phyloP scores from a whole-genome alignment of 805 yeast species.

The Starmera amethionina region DNA sequence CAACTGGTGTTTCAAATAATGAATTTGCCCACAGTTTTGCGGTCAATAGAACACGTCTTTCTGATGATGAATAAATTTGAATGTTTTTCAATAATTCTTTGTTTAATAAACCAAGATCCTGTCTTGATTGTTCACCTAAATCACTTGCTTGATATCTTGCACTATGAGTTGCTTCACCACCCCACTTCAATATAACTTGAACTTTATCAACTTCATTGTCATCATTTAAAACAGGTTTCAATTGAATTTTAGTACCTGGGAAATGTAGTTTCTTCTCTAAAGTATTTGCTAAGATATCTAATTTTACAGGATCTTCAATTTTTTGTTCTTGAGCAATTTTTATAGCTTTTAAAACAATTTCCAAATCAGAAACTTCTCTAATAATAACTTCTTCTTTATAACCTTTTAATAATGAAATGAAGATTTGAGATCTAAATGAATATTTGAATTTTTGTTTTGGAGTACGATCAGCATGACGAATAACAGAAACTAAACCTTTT shows the following conservation, averaged over 20 bases:
- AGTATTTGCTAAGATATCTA: constrained; percentile 69
- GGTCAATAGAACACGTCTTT: constrained; percentile 86
- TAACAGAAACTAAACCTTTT: constrained; percentile 84
- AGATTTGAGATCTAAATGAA: constrained; percentile 81
- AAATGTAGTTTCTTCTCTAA: constrained; percentile 80
- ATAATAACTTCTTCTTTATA: constrained; percentile 94
- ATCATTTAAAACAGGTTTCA: constrained; percentile 73
- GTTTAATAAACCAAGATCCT: constrained; percentile 79
- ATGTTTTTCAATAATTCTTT: constrained; percentile 78
- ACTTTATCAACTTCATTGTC: constrained; percentile 83
- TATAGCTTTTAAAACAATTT: constrained; percentile 78
- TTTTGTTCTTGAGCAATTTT: constrained; percentile 68
- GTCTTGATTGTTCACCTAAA: constrained; percentile 91
- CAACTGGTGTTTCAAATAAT: constrained; percentile 48
- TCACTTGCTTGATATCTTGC: constrained; percentile 92
- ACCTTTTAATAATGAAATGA: constrained; percentile 81
- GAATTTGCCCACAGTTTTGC: constrained; percentile 84
- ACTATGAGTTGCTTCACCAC: constrained; percentile 98
- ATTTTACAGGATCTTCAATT: constrained; percentile 72
- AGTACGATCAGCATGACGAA: constrained; percentile 96
- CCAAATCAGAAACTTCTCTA: constrained; percentile 77
- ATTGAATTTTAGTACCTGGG: constrained; percentile 94
- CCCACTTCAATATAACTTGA: constrained; percentile 95
- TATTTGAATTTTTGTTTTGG: constrained; percentile 97
- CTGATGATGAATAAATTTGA: constrained; percentile 83